Base-by-base conservation (phyloP, 306 rosid genomes). In the Vachellia pachyceras region DNA sequence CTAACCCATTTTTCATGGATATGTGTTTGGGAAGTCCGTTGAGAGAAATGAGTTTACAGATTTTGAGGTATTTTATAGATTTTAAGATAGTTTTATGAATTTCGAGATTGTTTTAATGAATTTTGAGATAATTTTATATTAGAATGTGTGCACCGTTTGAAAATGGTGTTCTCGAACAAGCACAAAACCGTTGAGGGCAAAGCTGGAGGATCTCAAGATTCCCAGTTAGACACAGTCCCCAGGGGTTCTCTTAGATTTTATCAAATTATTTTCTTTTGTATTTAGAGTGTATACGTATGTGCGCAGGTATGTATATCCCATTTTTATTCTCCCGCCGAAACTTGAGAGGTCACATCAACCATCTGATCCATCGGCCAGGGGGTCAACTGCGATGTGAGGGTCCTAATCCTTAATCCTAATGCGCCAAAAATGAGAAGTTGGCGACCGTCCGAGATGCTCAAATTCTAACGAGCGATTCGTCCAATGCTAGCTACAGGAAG, bases 401-500 rank as follows among this genome's bases (percentile, higher is more conserved):
- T n/a, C n/a, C n/a, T n/a, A n/a, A n/a, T n/a, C n/a, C n/a, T n/a
- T n/a, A n/a, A n/a, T n/a, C n/a, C n/a, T n/a, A n/a, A n/a, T 5
- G 57, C 9, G 22, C 22, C n/a, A 50, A 50, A 50, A 50, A 5
- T 1, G 57, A 15, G n/a, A 50, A 5, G 9, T 15, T 50, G 57
- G 57, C 20, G 15, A 50, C 57, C 22, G 20, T 15, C 57, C 22
- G 20, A 50, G 57, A 4, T 15, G 22, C 22, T 17, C 23, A 18
- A 6, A 52, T 7, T 52, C 58, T 5, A 52, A 18, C 22, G 10
- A 6, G 0, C 58, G 58, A 18, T 86, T 45, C 25, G 10, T 72
- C 64, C 89, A 50, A 73, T 50, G 77, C 65, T 18, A 35, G 65
- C 65, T 18, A 9, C 73, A 86, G 10, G 58, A 52, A n/a, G n/a